Evolutionary conservation across 2,329 filamentous ascomycete genomes (phyloP).

Genomic region (Lachnellula hyalina): DNA sequence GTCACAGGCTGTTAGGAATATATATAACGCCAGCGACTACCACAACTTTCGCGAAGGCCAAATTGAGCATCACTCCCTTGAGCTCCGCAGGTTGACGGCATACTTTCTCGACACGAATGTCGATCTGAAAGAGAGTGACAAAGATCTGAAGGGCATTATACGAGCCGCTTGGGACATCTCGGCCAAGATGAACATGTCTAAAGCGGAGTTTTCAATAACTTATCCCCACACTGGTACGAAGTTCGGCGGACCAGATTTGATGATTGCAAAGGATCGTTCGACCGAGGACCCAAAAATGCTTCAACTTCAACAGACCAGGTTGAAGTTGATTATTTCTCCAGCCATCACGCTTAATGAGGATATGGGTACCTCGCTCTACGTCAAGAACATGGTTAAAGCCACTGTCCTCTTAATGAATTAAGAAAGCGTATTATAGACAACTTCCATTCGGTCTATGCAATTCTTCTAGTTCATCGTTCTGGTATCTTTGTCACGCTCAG

Average conservation of each 20-base stretch:
- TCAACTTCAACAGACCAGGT: slow-evolving; percentile 45
- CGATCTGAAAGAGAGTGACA: slow-evolving; percentile 34
- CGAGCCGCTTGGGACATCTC: slow-evolving; percentile 31
- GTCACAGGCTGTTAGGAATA: slow-evolving; percentile 33
- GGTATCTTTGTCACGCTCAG: no score
- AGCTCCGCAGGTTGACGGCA: slow-evolving; percentile 39
- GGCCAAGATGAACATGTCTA: slow-evolving; percentile 40
- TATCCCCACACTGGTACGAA: slow-evolving; percentile 47
- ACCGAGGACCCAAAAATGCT: slow-evolving; percentile 37
- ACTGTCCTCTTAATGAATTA: slow-evolving; percentile 25
- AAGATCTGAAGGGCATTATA: slow-evolving; percentile 32
- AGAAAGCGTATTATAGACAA: background rate
- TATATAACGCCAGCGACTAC: slow-evolving; percentile 34
- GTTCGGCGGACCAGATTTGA: slow-evolving; percentile 42
- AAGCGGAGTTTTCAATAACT: slow-evolving; percentile 39
- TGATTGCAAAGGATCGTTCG: slow-evolving; percentile 39
- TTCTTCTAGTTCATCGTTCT: no score
- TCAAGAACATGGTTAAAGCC: slow-evolving; percentile 23
- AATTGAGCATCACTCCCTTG: slow-evolving; percentile 21
- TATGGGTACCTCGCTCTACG: slow-evolving; percentile 20
- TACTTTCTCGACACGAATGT: slow-evolving; percentile 37
- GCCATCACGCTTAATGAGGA: slow-evolving; percentile 51
- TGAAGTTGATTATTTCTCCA: slow-evolving; percentile 51
- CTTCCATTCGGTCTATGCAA: no score
- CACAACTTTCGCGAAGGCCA: slow-evolving; percentile 18